Percentiles rank a stretch among this genome's conserved stretches.
phyloP scores from a whole-genome alignment of 331 rosid genomes.

The Stylosanthes scabra region DNA sequence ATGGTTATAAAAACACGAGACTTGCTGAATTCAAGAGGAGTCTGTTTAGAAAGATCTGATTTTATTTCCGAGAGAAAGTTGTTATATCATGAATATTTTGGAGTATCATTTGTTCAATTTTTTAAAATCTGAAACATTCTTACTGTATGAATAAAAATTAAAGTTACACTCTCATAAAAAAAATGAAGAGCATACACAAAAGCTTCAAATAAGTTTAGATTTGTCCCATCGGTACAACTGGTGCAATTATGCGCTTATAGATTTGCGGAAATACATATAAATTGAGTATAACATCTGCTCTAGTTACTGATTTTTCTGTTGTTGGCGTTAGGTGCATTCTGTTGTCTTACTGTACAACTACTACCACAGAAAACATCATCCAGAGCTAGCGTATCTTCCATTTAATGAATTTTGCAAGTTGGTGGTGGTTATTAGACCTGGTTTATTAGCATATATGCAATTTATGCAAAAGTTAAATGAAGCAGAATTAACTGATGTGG shows the following conservation, averaged over 20 bases:
- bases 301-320: conserved; percentile 41
- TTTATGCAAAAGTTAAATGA: conserved; percentile 63
- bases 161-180: too few relatives aligned
- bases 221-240: not conserved
- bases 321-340: conserved; percentile 70
- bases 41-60: not conserved
- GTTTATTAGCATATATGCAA: conserved; percentile 63
- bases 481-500: conserved; percentile 57
- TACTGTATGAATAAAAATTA: too few relatives aligned
- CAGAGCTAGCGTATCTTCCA: conserved; percentile 59
- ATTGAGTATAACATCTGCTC: conserved; percentile 2
- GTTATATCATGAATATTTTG: too few relatives aligned
- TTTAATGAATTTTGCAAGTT: conserved; percentile 77
- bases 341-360: conserved; percentile 80
- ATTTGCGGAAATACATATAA: conserved; percentile 11
- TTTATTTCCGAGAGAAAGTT: too few relatives aligned
- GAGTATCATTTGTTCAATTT: too few relatives aligned
- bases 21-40: conserved; percentile 23
- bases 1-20: too few relatives aligned
- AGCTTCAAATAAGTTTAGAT: too few relatives aligned
- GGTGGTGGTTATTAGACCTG: conserved; percentile 65
- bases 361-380: conserved; percentile 70
- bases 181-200: too few relatives aligned
- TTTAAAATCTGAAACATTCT: too few relatives aligned
- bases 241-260: not conserved